phyloP scores from a whole-genome alignment of 768 basidiomycete genomes.

The Exsudoporus frostii region DNA sequence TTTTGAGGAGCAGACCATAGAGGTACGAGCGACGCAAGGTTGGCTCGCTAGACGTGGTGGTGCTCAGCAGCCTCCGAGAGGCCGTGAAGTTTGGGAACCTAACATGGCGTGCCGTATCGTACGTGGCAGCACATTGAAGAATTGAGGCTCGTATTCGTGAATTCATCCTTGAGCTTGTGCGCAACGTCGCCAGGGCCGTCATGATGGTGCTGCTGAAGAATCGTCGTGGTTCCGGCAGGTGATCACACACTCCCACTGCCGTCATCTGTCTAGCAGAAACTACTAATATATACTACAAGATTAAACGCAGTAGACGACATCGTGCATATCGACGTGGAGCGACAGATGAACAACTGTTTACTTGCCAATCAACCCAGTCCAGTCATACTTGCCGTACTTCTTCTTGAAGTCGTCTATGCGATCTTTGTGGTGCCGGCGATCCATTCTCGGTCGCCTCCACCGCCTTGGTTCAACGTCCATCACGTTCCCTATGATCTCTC shows the following conservation, averaged over 20 bases:
- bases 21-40: slow-evolving; percentile 56
- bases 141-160: neutral
- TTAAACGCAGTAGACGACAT: neutral
- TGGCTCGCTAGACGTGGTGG: slow-evolving; percentile 14
- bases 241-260: neutral
- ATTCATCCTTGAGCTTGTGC: slow-evolving; percentile 3
- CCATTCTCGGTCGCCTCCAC: slow-evolving; percentile 82
- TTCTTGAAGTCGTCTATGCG: slow-evolving; percentile 68
- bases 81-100: neutral
- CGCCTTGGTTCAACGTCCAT: slow-evolving; percentile 81
- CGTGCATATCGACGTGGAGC: neutral
- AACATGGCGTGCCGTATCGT: neutral
- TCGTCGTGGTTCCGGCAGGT: neutral
- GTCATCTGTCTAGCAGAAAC: neutral
- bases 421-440: slow-evolving; percentile 65
- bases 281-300: neutral
- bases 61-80: slow-evolving; percentile 14
- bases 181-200: neutral
- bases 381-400: slow-evolving; percentile 76
- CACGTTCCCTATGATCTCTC: slow-evolving; percentile 90
- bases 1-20: slow-evolving; percentile 39
- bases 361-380: slow-evolving; percentile 70
- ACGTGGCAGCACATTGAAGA: neutral
- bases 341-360: neutral
- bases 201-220: neutral